phyloP scores from a whole-genome alignment of 106 monocot genomes.

The Phalaenopsis aphrodite region DNA sequence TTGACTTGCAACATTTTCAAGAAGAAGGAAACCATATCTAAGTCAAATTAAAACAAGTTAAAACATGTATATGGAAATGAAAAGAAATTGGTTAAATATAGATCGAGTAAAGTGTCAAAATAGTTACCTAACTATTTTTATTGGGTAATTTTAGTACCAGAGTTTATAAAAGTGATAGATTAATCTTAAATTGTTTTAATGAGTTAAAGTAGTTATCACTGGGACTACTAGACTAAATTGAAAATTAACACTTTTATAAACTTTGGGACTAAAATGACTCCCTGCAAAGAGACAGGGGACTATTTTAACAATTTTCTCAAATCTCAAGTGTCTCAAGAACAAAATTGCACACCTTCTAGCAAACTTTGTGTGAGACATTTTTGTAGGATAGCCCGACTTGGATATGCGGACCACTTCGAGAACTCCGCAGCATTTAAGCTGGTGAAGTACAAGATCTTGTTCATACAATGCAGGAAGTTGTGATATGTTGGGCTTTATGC shows the following conservation, averaged over 20 bases:
- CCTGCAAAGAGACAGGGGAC: too few species aligned
- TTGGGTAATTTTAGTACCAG: too few species aligned
- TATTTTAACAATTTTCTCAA: too few species aligned
- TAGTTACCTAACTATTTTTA: too few species aligned
- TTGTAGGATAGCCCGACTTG: constrained; percentile 84
- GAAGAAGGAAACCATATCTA: constrained; percentile 96
- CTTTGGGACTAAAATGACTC: too few species aligned
- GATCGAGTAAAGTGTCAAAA: too few species aligned
- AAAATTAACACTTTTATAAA: too few species aligned
- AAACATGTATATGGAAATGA: background rate
- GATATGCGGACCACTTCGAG: constrained; percentile 88
- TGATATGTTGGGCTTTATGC: constrained; percentile 84
- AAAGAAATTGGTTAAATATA: background rate
- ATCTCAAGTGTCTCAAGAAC: background rate
- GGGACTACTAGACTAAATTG: too few species aligned
- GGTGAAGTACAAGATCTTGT: constrained; percentile 77
- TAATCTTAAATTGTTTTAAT: too few species aligned
- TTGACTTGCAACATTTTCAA: constrained; percentile 76
- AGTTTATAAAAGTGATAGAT: too few species aligned
- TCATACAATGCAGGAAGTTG: constrained; percentile 74
- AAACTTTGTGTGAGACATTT: constrained; percentile 92
- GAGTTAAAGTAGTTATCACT: too few species aligned
- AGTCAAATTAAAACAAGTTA: too few species aligned
- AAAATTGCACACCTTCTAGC: constrained; percentile 50
- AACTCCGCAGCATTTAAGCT: constrained; percentile 90